These are phyloP conservation scores for Microdochium paspali DNA, from an alignment of 2,329 filamentous ascomycete species.

Conservation along the genomic window DNA sequence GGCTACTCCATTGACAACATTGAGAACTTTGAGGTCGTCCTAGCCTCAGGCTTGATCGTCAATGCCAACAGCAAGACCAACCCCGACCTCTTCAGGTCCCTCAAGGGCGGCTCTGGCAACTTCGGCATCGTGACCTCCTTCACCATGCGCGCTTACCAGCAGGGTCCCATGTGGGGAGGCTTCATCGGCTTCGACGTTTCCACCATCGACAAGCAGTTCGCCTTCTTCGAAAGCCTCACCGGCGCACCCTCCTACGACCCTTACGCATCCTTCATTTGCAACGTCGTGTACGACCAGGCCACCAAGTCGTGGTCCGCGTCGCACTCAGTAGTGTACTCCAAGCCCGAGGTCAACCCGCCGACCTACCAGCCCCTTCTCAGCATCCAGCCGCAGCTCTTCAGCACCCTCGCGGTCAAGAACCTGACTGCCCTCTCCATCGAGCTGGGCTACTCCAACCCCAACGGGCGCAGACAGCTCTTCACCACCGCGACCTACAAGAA, in stretches of 20 bases:
- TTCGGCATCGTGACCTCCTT: slow-evolving; percentile 31
- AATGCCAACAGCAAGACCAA: slow-evolving; percentile 26
- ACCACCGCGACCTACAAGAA: background rate
- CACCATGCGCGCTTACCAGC: slow-evolving; percentile 19
- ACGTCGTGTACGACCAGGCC: slow-evolving; percentile 4
- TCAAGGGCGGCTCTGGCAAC: slow-evolving; percentile 37
- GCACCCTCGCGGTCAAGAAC: slow-evolving; percentile 3
- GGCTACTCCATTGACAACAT: slow-evolving; percentile 32
- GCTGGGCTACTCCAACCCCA: slow-evolving; percentile 6
- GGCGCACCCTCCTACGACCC: slow-evolving; percentile 3
- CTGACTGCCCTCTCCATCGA: slow-evolving; percentile 4
- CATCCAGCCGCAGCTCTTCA: slow-evolving; percentile 6
- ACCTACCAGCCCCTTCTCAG: slow-evolving; percentile 5
- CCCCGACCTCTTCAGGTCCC: slow-evolving; percentile 32
- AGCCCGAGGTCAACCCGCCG: background rate
- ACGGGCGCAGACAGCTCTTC: slow-evolving; percentile 18
- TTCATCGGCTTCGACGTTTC: slow-evolving; percentile 8
- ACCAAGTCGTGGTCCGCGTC: slow-evolving; percentile 5
- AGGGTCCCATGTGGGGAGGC: slow-evolving; percentile 1
- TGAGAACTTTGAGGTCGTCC: slow-evolving; percentile 30
- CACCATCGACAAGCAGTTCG: slow-evolving; percentile 4
- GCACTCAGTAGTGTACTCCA: background rate
- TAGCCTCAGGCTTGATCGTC: slow-evolving; percentile 29
- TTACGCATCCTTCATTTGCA: slow-evolving; percentile 6
- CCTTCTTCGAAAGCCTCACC: background rate